Evolutionary conservation across 2,329 filamentous ascomycete genomes (phyloP), one percentile per base, ranked within the genome.

Genomic region (Trichoderma semiorbis): DNA sequence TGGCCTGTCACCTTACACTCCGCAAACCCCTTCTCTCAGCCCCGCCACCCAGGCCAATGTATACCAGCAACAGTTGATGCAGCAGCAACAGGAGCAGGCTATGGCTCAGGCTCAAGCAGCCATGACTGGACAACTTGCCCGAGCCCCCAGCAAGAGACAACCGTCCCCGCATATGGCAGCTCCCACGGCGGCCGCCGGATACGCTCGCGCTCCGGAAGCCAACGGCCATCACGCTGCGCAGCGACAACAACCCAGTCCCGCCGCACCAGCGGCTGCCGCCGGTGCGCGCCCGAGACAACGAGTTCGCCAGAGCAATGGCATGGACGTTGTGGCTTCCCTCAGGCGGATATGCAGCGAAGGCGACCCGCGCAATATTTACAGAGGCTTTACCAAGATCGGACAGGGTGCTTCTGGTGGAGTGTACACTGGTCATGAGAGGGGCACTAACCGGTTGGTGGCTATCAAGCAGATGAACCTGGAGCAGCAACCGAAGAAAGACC

Each of bases 391-490:
- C 79, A 98, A 98, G 84, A 98, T 99, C 79, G 96, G 96, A 0
- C 96, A 99, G 82, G 96, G 96, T 81, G 96, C 96, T 47, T 98
- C 95, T 10, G 96, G 96, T 76, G 96, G 96, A 73, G 96, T 99
- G 1, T 99, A 91, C 79, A 97, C 94, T 0, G 96, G 95, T 4
- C 93, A 95, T 79, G 93, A 98, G 81, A 87, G 90, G 75, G 91
- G 90, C 70, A 92, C 90, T 50, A 97, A 97, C 82, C 90, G 92
- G 74, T 90, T 97, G 76, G 96, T 99, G 47, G 96, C 96, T 55
- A 98, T 99, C 83, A 99, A 99, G 85, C 96, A 99, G 85, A 99
- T 99, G 96, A 98, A 98, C 76, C 85, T 99, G 70, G 96, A 98
- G 81, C 93, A 98, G 82, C 96, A 99, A 78, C 96, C 96, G 3